Evolutionary conservation across 176 grass and related monocot species (phyloP), one percentile per base, ranked within the genome.

Genomic region (Aegilops bicornis): DNA sequence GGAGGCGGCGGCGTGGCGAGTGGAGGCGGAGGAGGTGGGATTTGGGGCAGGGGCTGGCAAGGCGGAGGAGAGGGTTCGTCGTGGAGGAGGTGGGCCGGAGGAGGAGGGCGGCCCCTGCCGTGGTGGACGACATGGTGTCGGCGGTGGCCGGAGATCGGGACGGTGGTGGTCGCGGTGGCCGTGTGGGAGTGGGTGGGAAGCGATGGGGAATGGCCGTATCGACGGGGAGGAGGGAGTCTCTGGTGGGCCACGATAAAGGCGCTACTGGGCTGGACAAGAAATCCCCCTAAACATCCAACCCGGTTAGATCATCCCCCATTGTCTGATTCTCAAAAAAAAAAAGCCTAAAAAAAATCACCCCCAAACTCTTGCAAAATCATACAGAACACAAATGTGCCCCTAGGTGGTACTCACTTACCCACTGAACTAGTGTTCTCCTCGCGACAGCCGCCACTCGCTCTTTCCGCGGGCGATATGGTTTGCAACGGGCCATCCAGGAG

Each of bases 91-190:
- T 64, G 24, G 86, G 88, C 52, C 88, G 85, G 42, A 90, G 83
- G 47, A 90, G 58, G 86, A 88, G 59, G 24, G 39, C 20, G 12
- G 75, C 39, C 22, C 47, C 68, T 35, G 65, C 72, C 20, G 48
- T 25, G 43, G 75, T 10, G 50, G 61, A 61, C 61, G 75, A 12
- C 90, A 91, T 91, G 82, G 82, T 62, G 64, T 2, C 20, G 25
- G 25, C 78, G 82, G 77, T 64, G 62, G 89, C 54, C 82, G 50
- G 86, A 78, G 89, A 90, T 90, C 65, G 56, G 89, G 56, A 24
- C 12, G 54, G 39, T 8, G 68, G 20, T 47, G 19, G 71, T 48
- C 7, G 66, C 29, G 42, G 64, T 67, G 36, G 73, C 29, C 24
- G 52, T 14, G 54, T 59, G 7, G 73, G 73, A 40, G 79, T 80